Evolutionary conservation across 192 early-diverging fungal genomes (phyloP).

Genomic region (Dissophora ornata): DNA sequence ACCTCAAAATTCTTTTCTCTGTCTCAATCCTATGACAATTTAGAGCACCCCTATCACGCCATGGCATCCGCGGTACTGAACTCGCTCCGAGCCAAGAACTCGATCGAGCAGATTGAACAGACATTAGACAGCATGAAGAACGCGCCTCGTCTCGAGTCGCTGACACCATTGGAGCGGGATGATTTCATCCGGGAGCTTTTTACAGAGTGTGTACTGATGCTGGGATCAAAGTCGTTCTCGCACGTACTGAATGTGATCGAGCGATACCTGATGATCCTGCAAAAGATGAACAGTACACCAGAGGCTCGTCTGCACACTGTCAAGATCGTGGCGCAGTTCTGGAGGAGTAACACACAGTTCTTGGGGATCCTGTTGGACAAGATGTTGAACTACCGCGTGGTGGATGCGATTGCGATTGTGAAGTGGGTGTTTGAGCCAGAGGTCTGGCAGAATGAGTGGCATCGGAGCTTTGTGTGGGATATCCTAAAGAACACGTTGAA

Average conservation of each 20-base stretch:
- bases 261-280: constrained; percentile 74
- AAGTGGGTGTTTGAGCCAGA: constrained; percentile 79
- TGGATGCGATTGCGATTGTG: constrained; percentile 86
- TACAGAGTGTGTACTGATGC: constrained; percentile 83
- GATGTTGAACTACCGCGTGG: constrained; percentile 93
- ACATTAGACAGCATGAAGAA: constrained; percentile 57
- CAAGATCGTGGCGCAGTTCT: constrained; percentile 83
- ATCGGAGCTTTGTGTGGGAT: constrained; percentile 76
- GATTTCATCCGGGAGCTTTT: constrained; percentile 76
- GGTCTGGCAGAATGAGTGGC: constrained; percentile 56
- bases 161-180: constrained; percentile 57
- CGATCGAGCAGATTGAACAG: constrained; percentile 59
- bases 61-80: constrained; percentile 57
- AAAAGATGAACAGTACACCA: constrained; percentile 64
- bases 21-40: no score
- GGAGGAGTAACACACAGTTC: constrained; percentile 91
- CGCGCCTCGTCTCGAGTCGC: constrained; percentile 36
- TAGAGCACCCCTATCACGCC: constrained; percentile 56
- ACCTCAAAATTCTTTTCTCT: no score
- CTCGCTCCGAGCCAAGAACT: constrained; percentile 58
- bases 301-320: constrained; percentile 82
- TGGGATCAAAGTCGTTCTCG: constrained; percentile 94
- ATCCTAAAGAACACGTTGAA: constrained; percentile 85
- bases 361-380: constrained; percentile 94
- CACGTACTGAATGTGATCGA: constrained; percentile 95